These are phyloP conservation scores for Tuber melanosporum DNA, from an alignment of 495 filamentous ascomycete genomes.

Conservation along the genomic window DNA sequence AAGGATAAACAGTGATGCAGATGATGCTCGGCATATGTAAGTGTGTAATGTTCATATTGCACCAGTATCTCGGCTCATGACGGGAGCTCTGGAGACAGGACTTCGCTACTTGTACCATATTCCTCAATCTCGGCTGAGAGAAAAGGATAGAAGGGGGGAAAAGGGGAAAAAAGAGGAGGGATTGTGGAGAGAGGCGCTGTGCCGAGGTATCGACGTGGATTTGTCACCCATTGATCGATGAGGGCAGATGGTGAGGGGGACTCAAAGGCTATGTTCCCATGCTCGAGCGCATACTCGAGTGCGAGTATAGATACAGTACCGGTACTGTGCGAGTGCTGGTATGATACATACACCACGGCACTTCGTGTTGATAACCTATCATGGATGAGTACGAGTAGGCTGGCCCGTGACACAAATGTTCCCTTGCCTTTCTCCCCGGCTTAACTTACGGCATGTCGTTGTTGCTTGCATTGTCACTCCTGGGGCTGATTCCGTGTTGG, in stretches of 20 bases:
- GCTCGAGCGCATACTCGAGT: too few species aligned
- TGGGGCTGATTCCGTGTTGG: not conserved
- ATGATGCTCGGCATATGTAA: conserved; percentile 4
- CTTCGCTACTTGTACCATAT: not conserved
- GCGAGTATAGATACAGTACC: too few species aligned
- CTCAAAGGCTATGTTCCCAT: not conserved
- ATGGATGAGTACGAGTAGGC: not conserved
- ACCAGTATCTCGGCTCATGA: not conserved
- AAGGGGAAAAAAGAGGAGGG: not conserved
- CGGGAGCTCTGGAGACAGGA: not conserved
- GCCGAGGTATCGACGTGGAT: not conserved
- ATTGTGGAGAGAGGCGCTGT: not conserved
- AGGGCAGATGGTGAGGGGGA: not conserved
- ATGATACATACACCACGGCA: not conserved
- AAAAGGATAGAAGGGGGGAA: not conserved
- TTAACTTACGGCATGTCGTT: not conserved
- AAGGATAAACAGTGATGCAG: conserved; percentile 1
- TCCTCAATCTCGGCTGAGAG: not conserved
- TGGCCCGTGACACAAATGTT: not conserved
- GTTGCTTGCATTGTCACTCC: not conserved
- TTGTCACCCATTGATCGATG: not conserved
- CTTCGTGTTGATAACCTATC: not conserved
- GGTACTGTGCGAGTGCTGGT: too few species aligned
- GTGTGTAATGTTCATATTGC: not conserved
- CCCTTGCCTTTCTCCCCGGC: conserved; percentile 1